Evolutionary conservation across 192 early-diverging fungal genomes (phyloP), one percentile per base, ranked within the genome.

Genomic region (Chytriomyces sp.): DNA sequence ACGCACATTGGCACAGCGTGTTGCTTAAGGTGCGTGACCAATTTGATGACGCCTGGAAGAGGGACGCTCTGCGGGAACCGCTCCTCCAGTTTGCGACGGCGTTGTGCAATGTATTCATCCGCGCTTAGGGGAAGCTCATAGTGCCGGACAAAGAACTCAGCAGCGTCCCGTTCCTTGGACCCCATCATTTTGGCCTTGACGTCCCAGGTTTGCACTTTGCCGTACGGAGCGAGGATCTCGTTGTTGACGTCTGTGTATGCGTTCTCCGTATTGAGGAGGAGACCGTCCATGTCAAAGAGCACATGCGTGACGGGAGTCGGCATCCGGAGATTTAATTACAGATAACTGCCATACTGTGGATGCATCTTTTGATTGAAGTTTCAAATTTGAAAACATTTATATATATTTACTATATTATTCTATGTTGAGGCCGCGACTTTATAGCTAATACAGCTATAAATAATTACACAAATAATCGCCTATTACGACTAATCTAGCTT

Each of bases 171-270:
- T 32, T 64, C 62, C 39, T 64, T 64, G 4, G 5, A 4, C 28
- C 62, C 62, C 41, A 49, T 28, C 10, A 64, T 64, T 32, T 68
- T 28, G 49, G 37, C 55, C 72, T 85, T 84, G 6, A 84, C 37
- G 0, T 52, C 62, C 84, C 81, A 84, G 22, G 56, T 68, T 56
- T 72, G 82, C 10, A 14, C 65, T 22, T 67, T 69, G 44, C 92
- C 90, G 70, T 87, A 92, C 58, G 90, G 90, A 52, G 78, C 85
- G 28, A 96, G 79, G 63, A 98, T 89, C 49, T 88, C 81, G 25
- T 90, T 85, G 12, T 92, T 92, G 22, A 94, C 93, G 69, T 91
- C 81, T 5, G 93, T 90, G 80, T 98, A 98, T 62, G 94, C 87
- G n/a, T 82, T 80, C 80, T 97, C 94, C 71, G 94, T 92, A 14